Base-by-base conservation (phyloP, 2,329 filamentous ascomycete species). In the Penicillium glabrum region DNA sequence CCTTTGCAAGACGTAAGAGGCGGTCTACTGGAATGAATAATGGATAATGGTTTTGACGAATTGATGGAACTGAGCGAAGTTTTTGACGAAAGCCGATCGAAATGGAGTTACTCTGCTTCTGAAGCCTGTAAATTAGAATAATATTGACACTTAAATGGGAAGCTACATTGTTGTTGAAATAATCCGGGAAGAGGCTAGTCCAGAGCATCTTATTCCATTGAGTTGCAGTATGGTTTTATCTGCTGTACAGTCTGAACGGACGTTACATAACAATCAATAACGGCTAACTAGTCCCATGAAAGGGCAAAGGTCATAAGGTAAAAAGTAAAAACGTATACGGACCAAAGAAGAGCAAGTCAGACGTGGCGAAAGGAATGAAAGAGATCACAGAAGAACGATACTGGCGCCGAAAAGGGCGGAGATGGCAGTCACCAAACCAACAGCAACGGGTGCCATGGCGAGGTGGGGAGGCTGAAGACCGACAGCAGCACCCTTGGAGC, bases 391-490 rank as follows among this genome's bases (percentile, higher is more conserved):
- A 21, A 76, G 56, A 51, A 76, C 56, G 16, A 77, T 56, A 45
- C 70, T 66, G 37, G 82, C 82, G 37, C 84, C 83, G 57, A 86
- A 76, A 14, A 86, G 56, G 16, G 80, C 79, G 45, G 81, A 84
- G 53, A 81, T 59, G 39, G 81, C 64, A 10, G 86, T 80, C 24
- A 83, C 76, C 43, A 79, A 69, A 51, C 78, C 78, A 66, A 81
- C 82, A 26, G 83, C 69, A 50, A 83, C 66, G 53, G 83, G 82
- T 61, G 79, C 79, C 51, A 82, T 63, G 51, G 75, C 74, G 58
- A 82, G 70, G 61, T 80, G 56, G 31, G 51, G 51, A 33, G 46
- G 44, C 41, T 54, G 27, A 14, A 60, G 49, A 14, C 53, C 47
- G n/a, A 46, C 26, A 52, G 80, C 81, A 56, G 79, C 80, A 50